phyloP scores from a whole-genome alignment of 345 rosid species.

The Brassica rapa region DNA sequence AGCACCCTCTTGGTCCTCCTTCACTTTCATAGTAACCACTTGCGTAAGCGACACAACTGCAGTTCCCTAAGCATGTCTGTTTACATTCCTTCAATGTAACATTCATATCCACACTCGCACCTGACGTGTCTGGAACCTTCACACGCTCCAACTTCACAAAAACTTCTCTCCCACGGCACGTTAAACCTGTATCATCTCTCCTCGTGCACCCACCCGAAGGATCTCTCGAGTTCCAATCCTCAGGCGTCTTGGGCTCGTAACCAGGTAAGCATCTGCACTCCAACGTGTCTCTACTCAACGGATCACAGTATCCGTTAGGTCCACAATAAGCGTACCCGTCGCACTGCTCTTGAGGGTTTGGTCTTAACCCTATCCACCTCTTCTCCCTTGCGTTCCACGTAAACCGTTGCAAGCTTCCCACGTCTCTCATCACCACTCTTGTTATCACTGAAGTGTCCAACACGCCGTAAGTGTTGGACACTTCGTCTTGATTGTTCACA shows the following conservation, averaged over 20 bases:
- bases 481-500: slow-evolving; percentile 41
- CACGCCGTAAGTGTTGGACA: slow-evolving; percentile 36
- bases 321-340: slow-evolving; percentile 65
- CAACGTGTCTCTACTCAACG: slow-evolving; percentile 21
- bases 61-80: slow-evolving; percentile 47
- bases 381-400: slow-evolving; percentile 48
- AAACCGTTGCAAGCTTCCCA: slow-evolving; percentile 46
- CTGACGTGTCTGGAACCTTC: slow-evolving; percentile 55
- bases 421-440: slow-evolving; percentile 52
- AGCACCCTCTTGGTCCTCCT: slow-evolving; percentile 49
- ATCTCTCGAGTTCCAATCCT: slow-evolving; percentile 58
- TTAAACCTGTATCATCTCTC: slow-evolving; percentile 21
- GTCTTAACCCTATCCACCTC: slow-evolving; percentile 49
- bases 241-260: slow-evolving; percentile 51
- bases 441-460: slow-evolving; percentile 41
- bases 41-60: slow-evolving; percentile 61
- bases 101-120: slow-evolving; percentile 41
- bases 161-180: slow-evolving; percentile 49
- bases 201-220: slow-evolving; percentile 52
- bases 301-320: slow-evolving; percentile 48
- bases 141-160: slow-evolving; percentile 47
- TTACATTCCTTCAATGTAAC: slow-evolving; percentile 46
- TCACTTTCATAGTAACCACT: slow-evolving; percentile 40
- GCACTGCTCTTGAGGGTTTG: slow-evolving; percentile 57
- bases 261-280: slow-evolving; percentile 69